Evolutionary conservation across 2,329 filamentous ascomycete genomes (phyloP), one percentile per base, ranked within the genome.

Genomic region (Mycosphaerelloides madeirae): DNA sequence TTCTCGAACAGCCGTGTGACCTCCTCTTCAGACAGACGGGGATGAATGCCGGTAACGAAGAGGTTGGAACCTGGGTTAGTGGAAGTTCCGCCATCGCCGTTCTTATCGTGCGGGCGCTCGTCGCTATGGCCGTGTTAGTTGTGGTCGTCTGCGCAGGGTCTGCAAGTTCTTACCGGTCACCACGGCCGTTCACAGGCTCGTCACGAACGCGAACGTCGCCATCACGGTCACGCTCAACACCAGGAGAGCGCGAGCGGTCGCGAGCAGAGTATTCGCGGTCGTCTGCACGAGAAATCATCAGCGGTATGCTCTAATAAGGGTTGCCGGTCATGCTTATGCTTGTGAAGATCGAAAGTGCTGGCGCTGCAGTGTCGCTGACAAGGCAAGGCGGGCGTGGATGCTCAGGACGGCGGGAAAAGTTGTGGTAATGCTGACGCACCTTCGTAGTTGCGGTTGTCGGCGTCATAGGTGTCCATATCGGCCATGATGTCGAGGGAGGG

Each of bases 41-140:
- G 93, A 68, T 97, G 89, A 56, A 98, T 98, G 59, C 93, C 93
- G 53, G 93, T 98, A 56, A 98, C 93, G 68, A 98, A 98, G 48
- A 98, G 85, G 75, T 98, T 98, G 57, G 93, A 96, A 59, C 93
- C 93, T 52, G 89, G 86, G 73, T 98, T 98, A 64, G 85, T 67
- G 53, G 90, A 84, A 58, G 85, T 85, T 59, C 94, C 76, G 41
- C 70, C 68, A 52, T 65, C 65, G 60, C 70, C 69, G 55, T 71
- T 35, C 49, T 56, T 50, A 14, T 48, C 41, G 11, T 69, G 64
- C 53, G 69, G 65, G 31, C 71, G 68, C 36, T 70, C 70, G 65
- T 65, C 73, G 60, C 67, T 77, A 69, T 22, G 19, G 15, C 29
- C 2, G 3, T 20, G 43, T 57, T 31, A 57, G 50, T 43, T 15